phyloP scores from a whole-genome alignment of 2,329 filamentous ascomycete species.

The Ophiostoma ulmi region DNA sequence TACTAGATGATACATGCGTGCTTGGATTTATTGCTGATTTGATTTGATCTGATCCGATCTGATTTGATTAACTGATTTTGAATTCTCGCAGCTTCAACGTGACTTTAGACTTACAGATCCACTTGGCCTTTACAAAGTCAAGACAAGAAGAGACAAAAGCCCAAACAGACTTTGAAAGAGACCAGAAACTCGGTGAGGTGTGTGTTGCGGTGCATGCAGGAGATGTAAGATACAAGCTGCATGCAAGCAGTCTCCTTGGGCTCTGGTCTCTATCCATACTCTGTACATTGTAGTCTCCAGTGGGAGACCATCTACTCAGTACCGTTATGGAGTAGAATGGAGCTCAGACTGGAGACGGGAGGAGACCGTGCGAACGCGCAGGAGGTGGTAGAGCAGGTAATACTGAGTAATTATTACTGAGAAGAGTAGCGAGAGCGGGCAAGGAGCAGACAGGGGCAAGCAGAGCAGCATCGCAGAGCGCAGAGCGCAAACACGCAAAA shows the following conservation, averaged over 20 bases:
- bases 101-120: not conserved
- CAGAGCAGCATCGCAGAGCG: too few relatives aligned
- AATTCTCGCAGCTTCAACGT: too few relatives aligned
- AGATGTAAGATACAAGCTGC: not conserved
- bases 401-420: too few relatives aligned
- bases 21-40: too few relatives aligned
- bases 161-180: not conserved
- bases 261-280: not conserved
- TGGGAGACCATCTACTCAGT: too few relatives aligned
- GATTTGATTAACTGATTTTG: too few relatives aligned
- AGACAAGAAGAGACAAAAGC: not conserved
- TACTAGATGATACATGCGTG: too few relatives aligned
- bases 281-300: too few relatives aligned
- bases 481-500: not conserved
- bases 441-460: not conserved
- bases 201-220: conserved; percentile 9
- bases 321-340: not conserved
- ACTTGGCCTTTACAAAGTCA: not conserved
- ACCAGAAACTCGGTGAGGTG: conserved; percentile 11
- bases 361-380: conserved; percentile 4
- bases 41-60: too few relatives aligned
- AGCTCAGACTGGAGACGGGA: not conserved
- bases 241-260: not conserved
- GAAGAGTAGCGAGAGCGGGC: too few relatives aligned
- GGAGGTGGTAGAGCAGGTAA: not conserved